Base-by-base conservation (phyloP, 2,329 filamentous ascomycete species). In the Leptosphaerulina australis region DNA sequence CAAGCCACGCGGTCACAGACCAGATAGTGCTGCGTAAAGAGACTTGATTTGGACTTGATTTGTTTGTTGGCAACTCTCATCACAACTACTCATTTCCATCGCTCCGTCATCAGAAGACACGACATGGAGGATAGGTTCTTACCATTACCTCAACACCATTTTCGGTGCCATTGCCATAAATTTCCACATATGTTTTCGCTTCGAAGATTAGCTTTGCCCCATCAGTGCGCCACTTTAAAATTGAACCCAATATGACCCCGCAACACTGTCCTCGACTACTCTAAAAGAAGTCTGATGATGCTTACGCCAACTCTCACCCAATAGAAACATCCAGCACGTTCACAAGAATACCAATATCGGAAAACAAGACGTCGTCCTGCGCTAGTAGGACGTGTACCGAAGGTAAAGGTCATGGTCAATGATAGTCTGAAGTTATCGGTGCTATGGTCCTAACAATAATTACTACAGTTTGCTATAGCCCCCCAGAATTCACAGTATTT, bases 71-170 rank as follows among this genome's bases (percentile, higher is more conserved):
- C n/a, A n/a, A n/a, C n/a, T 44, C 14, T 35, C 47, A 17, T 15
- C 29, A 10, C 39, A 36, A 11, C 18, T 50, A 10, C 47, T 40
- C 6, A 17, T 28, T 4, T 40, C 44, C 9, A 10, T 14, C 20
- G 14, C 34, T 33, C 35, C 44, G 4, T 26, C 25, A 4, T 35
- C 35, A 26, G 44, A 38, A 56, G n/a, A 62, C 43, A 18, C 58
- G 58, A 28, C 45, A 57, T 18, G 35, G 62, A 6, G 54, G 43
- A 54, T 5, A 46, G 44, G 20, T 45, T 60, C 39, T 15, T 87
- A 87, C 57, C 81, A 83, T 0, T 79, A 81, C n/a, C 71, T 87
- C 11, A 82, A 88, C 62, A 87, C 84, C 4, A 88, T 88, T 54
- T 81, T 88, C 30, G 79, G 82, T 53, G 74, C 75, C 5, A 62